Evolutionary conservation across 768 basidiomycete species (phyloP).

Genomic region (Mycena maculata): DNA sequence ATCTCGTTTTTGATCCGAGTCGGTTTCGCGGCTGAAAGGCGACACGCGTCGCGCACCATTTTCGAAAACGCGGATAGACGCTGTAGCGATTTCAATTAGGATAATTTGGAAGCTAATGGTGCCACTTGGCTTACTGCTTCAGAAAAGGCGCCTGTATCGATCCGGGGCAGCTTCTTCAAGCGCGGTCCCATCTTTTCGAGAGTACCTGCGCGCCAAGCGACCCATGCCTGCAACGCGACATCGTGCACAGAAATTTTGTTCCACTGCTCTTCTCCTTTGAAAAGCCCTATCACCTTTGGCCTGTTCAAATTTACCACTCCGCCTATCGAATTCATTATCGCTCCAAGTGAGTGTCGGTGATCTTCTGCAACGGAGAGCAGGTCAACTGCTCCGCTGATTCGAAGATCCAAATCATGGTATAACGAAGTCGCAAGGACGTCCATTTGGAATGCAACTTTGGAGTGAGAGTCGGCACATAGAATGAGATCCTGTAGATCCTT

Average conservation of each 20-base stretch:
- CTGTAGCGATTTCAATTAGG: conserved; percentile 40
- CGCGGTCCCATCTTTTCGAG: conserved; percentile 34
- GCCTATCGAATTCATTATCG: conserved; percentile 52
- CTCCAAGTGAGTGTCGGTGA: conserved; percentile 47
- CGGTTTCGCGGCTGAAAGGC: conserved; percentile 57
- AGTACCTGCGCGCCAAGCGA: conserved; percentile 50
- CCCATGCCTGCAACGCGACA: conserved; percentile 60
- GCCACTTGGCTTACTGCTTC: conserved; percentile 40
- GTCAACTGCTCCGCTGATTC: conserved; percentile 52
- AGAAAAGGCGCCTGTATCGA: conserved; percentile 42
- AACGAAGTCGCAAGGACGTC: conserved; percentile 57
- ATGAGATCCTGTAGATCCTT: no score
- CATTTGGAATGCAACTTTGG: conserved; percentile 59
- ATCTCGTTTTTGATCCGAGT: conserved; percentile 60
- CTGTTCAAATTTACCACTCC: conserved; percentile 46
- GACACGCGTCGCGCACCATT: conserved; percentile 52
- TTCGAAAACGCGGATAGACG: conserved; percentile 52
- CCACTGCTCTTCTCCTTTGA: conserved; percentile 42
- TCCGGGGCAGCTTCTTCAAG: conserved; percentile 29
- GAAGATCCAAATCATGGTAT: conserved; percentile 50
- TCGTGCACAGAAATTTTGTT: conserved; percentile 19
- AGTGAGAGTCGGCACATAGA: conserved; percentile 41
- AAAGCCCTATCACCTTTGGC: conserved; percentile 42
- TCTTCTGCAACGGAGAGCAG: conserved; percentile 47
- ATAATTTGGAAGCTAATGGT: neutral